Percentiles rank a stretch among this genome's conserved stretches.
Evolutionary conservation across 176 grass and related monocot species (phyloP).

Genomic region (Cenchrus americanus): DNA sequence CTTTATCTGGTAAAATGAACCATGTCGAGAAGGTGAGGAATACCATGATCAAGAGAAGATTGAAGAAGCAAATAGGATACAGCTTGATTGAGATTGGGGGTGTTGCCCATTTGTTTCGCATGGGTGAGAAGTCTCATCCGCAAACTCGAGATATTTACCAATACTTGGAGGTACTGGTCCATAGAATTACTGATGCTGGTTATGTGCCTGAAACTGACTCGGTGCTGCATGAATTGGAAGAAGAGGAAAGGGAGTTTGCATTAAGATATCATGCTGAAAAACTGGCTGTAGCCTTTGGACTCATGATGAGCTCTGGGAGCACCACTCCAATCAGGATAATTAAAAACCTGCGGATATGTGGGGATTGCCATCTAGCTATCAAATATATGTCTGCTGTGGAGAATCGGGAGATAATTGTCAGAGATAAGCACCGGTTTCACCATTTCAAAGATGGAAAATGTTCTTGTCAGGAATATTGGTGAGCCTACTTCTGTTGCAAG

Average conservation of each 20-base stretch:
- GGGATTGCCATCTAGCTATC: slow-evolving; percentile 71
- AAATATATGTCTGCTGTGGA: slow-evolving; percentile 66
- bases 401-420: slow-evolving; percentile 63
- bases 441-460: slow-evolving; percentile 67
- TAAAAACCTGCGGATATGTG: slow-evolving; percentile 69
- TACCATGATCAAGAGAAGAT: slow-evolving; percentile 60
- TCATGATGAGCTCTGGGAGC: slow-evolving; percentile 47
- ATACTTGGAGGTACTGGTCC: slow-evolving; percentile 61
- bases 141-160: slow-evolving; percentile 59
- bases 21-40: slow-evolving; percentile 72
- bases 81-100: slow-evolving; percentile 76
- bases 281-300: slow-evolving; percentile 63
- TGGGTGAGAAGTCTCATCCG: slow-evolving; percentile 68
- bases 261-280: slow-evolving; percentile 74
- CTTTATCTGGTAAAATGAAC: slow-evolving; percentile 69
- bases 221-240: slow-evolving; percentile 72
- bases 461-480: slow-evolving; percentile 70
- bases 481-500: slow-evolving; percentile 11
- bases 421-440: slow-evolving; percentile 70
- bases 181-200: slow-evolving; percentile 55
- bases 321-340: slow-evolving; percentile 58
- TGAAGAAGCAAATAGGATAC: slow-evolving; percentile 76
- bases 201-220: slow-evolving; percentile 64
- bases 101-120: slow-evolving; percentile 63
- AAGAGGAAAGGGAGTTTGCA: slow-evolving; percentile 70